Evolutionary conservation across 2,329 filamentous ascomycete genomes (phyloP).

Genomic region (Neobulgaria alba): DNA sequence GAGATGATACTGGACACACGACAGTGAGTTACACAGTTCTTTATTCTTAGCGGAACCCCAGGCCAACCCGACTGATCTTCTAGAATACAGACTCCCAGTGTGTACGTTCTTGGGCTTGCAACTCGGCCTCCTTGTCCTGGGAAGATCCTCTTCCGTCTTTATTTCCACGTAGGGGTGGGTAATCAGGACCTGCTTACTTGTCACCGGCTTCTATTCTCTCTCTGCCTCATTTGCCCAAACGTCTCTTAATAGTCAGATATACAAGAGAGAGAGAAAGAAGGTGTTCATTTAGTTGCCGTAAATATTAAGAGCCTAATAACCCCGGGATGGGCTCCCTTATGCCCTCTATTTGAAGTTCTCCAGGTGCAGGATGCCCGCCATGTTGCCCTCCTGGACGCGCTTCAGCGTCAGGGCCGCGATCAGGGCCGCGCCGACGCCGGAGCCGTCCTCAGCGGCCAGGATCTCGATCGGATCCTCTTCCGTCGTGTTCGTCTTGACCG

Average conservation of each 20-base stretch:
- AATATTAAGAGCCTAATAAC: no score
- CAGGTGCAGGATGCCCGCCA: conserved; percentile 55
- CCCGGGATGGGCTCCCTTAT: no score
- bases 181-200: neutral
- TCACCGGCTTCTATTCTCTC: no score
- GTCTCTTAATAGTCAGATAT: no score
- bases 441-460: conserved; percentile 86
- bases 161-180: neutral
- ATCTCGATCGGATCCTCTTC: conserved; percentile 84
- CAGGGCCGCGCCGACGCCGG: conserved; percentile 87
- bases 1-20: neutral
- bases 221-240: no score
- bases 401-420: conserved; percentile 71
- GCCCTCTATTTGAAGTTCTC: conserved; percentile 46
- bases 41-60: neutral
- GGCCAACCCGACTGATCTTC: neutral
- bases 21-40: conserved; percentile 1
- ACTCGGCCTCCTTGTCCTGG: neutral
- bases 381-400: conserved; percentile 53
- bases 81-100: neutral
- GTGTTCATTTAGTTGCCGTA: no score
- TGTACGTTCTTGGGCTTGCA: neutral
- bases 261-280: no score
- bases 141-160: neutral
- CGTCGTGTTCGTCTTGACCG: conserved; percentile 56